Conservation (phyloP, 805 yeast species). For the Candida methanosorbosa region DNA sequence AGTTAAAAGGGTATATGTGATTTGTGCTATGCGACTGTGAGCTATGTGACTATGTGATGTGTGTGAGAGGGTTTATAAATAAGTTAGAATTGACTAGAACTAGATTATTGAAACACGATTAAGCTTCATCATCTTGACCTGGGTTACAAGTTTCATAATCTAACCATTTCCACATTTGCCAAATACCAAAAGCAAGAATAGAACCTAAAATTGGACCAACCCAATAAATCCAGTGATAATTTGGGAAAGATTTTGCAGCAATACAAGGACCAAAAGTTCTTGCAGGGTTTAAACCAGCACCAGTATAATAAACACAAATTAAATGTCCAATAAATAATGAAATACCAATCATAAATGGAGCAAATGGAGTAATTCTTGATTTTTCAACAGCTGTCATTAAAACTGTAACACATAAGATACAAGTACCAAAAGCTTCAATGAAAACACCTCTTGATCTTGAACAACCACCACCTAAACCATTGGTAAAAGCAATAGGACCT, state of each 20-base stretch:
- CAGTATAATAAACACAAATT: conserved; percentile 74
- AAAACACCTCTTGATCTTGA: conserved; percentile 71
- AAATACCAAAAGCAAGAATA: conserved; percentile 53
- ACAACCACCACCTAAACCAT: conserved; percentile 62
- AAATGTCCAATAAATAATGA: conserved; percentile 77
- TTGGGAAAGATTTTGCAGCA: conserved; percentile 66
- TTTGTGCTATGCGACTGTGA: too few relatives aligned
- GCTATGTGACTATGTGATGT: too few relatives aligned
- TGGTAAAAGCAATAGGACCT: conserved; percentile 64
- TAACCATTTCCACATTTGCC: conserved; percentile 56
- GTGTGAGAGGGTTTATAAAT: too few relatives aligned
- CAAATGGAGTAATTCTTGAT: conserved; percentile 64
- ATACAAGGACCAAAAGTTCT: conserved; percentile 80
- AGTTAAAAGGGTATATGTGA: too few relatives aligned
- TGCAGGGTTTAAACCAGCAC: conserved; percentile 91
- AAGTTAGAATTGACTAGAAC: too few relatives aligned
- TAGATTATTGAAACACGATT: conserved; percentile 3
- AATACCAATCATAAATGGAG: conserved; percentile 78
- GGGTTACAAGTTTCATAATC: conserved; percentile 65
- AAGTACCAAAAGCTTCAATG: conserved; percentile 75
- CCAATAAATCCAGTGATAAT: conserved; percentile 90
- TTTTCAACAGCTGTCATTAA: conserved; percentile 80
- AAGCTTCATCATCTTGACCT: conserved; percentile 53
- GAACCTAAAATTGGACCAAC: conserved; percentile 79
- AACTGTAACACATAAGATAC: conserved; percentile 66